phyloP scores from a whole-genome alignment of 768 basidiomycete species.

The Xerocomus potaroensis region DNA sequence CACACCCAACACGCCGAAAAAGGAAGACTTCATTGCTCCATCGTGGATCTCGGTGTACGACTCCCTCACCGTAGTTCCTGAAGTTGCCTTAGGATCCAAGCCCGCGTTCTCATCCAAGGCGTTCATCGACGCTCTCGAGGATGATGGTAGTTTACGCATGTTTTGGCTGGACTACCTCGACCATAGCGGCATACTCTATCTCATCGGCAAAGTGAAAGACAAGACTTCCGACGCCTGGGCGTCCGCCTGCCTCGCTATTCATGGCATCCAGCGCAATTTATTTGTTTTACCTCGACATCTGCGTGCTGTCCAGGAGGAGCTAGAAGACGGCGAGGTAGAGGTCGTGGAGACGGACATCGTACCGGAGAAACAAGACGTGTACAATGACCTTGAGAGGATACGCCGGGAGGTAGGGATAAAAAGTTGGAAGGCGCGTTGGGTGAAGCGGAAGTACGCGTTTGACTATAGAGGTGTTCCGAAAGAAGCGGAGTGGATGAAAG shows the following conservation, averaged over 20 bases:
- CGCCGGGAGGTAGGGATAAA: slow-evolving; percentile 69
- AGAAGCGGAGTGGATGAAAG: slow-evolving; percentile 89
- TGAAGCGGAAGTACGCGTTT: slow-evolving; percentile 89
- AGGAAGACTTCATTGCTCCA: slow-evolving; percentile 46
- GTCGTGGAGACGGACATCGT: slow-evolving; percentile 71
- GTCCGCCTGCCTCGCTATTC: slow-evolving; percentile 83
- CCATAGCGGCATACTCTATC: slow-evolving; percentile 75
- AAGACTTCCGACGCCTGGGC: slow-evolving; percentile 61
- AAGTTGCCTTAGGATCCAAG: slow-evolving; percentile 53
- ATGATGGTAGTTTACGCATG: slow-evolving; percentile 82
- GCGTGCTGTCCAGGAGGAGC: slow-evolving; percentile 41
- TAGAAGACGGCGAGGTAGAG: slow-evolving; percentile 24
- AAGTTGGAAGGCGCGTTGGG: slow-evolving; percentile 77
- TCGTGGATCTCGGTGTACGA: slow-evolving; percentile 77
- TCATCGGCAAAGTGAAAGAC: slow-evolving; percentile 90
- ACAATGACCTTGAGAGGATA: slow-evolving; percentile 77
- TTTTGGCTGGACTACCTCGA: slow-evolving; percentile 98
- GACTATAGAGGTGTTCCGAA: slow-evolving; percentile 71
- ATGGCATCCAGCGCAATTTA: slow-evolving; percentile 84
- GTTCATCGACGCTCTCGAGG: slow-evolving; percentile 62
- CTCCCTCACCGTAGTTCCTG: slow-evolving; percentile 55
- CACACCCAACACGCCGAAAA: slow-evolving; percentile 30
- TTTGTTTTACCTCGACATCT: slow-evolving; percentile 79
- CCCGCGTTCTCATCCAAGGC: slow-evolving; percentile 34
- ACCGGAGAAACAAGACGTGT: slow-evolving; percentile 68